Percentiles rank a stretch among this genome's conserved stretches.
phyloP scores from a whole-genome alignment of 2,329 filamentous ascomycete species.

The Pseudogymnoascus destructans region DNA sequence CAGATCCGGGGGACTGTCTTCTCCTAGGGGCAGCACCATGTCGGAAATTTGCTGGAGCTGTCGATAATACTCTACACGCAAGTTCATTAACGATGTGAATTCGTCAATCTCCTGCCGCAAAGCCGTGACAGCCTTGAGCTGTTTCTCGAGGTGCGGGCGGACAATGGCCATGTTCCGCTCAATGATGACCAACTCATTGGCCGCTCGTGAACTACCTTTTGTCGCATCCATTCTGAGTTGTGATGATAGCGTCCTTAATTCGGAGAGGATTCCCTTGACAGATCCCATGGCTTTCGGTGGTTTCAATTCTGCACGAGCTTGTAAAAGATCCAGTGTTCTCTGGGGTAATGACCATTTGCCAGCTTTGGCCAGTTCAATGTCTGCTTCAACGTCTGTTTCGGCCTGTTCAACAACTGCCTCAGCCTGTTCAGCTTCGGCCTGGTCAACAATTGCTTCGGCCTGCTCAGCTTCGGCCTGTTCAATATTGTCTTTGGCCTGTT shows the following conservation, averaged over 20 bases:
- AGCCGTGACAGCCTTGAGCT: slow-evolving; percentile 35
- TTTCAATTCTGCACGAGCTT: slow-evolving; percentile 34
- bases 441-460: slow-evolving; percentile 12
- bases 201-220: slow-evolving; percentile 40
- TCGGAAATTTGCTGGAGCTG: slow-evolving; percentile 89
- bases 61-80: slow-evolving; percentile 76
- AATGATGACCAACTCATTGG: slow-evolving; percentile 52
- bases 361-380: background rate
- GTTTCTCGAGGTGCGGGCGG: slow-evolving; percentile 38
- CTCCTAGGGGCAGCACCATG: slow-evolving; percentile 50
- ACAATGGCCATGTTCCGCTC: slow-evolving; percentile 48
- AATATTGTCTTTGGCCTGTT: background rate
- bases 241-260: slow-evolving; percentile 51
- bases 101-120: slow-evolving; percentile 60
- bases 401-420: slow-evolving; percentile 11
- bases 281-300: slow-evolving; percentile 43
- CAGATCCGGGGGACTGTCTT: slow-evolving; percentile 35
- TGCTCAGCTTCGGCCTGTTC: background rate
- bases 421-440: background rate
- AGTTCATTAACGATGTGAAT: slow-evolving; percentile 70
- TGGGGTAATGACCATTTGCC: slow-evolving; percentile 58
- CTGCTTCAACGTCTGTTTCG: slow-evolving; percentile 16
- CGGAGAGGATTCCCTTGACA: slow-evolving; percentile 55
- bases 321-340: slow-evolving; percentile 40
- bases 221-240: slow-evolving; percentile 45